phyloP scores from a whole-genome alignment of 352 stramenopile genomes.

The Pythium pyrilobum region DNA sequence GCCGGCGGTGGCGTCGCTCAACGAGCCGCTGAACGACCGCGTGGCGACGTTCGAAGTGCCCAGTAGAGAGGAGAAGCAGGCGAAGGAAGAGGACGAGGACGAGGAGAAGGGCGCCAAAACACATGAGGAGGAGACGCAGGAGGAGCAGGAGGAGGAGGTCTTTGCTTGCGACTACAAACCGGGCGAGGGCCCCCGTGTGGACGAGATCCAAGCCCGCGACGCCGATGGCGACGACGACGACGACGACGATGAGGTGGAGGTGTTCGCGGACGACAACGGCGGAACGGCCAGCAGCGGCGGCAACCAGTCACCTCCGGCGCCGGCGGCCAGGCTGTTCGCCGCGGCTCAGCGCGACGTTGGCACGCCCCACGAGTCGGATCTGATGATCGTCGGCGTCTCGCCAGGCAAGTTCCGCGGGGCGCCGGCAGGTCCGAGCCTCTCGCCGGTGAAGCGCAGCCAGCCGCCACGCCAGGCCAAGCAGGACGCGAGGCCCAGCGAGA shows the following conservation, averaged over 20 bases:
- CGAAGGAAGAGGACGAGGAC: background rate
- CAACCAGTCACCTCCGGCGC: conserved; percentile 15
- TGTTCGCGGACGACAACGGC: conserved; percentile 24
- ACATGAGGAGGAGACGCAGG: too few species aligned
- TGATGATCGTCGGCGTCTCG: conserved; percentile 35
- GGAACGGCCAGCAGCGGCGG: background rate
- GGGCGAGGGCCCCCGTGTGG: background rate
- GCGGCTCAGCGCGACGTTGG: background rate
- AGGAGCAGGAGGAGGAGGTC: conserved; percentile 17
- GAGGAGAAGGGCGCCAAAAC: too few species aligned
- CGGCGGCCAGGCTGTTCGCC: background rate
- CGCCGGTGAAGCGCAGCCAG: conserved; percentile 23
- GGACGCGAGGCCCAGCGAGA: background rate
- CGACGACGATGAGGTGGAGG: conserved; percentile 37
- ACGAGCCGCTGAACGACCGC: background rate
- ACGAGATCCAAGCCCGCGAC: background rate
- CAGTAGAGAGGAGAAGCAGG: background rate
- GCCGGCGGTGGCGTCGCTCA: background rate
- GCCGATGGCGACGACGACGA: conserved; percentile 6
- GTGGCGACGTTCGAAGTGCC: conserved; percentile 8
- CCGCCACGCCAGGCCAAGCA: background rate
- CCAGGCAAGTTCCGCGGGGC: conserved; percentile 23
- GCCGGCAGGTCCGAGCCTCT: conserved; percentile 1
- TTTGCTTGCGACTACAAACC: conserved; percentile 21
- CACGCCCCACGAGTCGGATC: conserved; percentile 20